Base-by-base conservation (phyloP, 2,329 filamentous ascomycete genomes). In the Beauveria caledonica region DNA sequence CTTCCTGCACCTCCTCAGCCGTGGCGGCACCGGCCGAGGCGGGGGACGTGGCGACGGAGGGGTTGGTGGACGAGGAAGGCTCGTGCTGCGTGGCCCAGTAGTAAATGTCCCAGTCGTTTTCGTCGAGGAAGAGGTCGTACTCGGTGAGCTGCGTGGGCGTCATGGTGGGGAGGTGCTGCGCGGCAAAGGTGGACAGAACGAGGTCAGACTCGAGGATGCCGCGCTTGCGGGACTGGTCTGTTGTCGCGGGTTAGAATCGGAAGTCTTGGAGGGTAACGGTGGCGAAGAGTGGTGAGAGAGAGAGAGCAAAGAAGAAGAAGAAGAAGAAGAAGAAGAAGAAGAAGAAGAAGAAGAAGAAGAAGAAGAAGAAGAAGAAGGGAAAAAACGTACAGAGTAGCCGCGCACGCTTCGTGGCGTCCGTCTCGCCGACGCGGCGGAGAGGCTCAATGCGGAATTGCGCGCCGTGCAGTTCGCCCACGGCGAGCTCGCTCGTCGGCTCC, bases 31-130 rank as follows among this genome's bases (percentile, higher is more conserved):
- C 64, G 57, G 66, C 67, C 61, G 70, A 64, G 59, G 69, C 64
- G 15, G 66, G 63, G 55, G 63, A 64, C 63, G 66, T 53, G 55
- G 68, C 65, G 49, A 68, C 65, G 64, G 72, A 62, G 52, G 72
- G 70, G 68, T 72, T 68, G 64, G 76, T 72, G 58, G 72, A 65
- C 61, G 84, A 78, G 58, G 78, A 73, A 39, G 84, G 66, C 64
- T 74, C 73, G 67, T 91, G 86, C 75, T 99, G 94, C 17, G 94
- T 99, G 3, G 90, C 91, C 94, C 94, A 99, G 81, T 99, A 99
- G 81, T 99, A 99, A 63, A 99, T 97, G 73, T 99, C 94, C 94
- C 94, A 99, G 78, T 99, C 94, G 75, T 99, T 99, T 77, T 99
- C 94, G 75, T 99, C 94, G 60, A 99, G 86, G 79, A 99, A 95